Evolutionary conservation across 306 rosid species (phyloP).

Genomic region (Trifolium repens): DNA sequence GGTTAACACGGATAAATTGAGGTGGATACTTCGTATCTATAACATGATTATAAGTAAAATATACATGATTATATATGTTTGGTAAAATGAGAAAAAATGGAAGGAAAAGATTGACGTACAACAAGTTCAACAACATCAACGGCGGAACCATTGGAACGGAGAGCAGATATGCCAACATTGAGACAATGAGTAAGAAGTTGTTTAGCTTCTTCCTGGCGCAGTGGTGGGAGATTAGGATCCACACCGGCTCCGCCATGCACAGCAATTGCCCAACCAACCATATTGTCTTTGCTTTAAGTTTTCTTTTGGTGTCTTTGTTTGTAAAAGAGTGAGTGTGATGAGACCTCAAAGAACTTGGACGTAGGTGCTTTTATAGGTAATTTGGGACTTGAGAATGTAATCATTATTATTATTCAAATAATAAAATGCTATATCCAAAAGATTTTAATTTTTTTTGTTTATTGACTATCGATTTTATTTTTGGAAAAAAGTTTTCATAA

Average conservation of each 20-base stretch:
- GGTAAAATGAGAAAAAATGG: too few species aligned
- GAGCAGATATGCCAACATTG: slow-evolving; percentile 81
- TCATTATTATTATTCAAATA: too few species aligned
- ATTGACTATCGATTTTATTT: too few species aligned
- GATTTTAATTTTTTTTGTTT: too few species aligned
- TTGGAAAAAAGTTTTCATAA: too few species aligned
- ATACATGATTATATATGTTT: too few species aligned
- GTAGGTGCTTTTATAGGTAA: not conserved
- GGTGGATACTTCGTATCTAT: too few species aligned
- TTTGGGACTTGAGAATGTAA: not conserved
- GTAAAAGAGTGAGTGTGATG: not conserved
- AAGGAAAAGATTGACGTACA: slow-evolving; percentile 49
- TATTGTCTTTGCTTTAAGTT: not conserved
- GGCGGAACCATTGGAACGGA: slow-evolving; percentile 74
- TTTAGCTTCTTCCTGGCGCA: slow-evolving; percentile 85
- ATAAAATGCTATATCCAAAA: too few species aligned
- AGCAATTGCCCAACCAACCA: slow-evolving; percentile 91
- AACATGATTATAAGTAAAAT: not conserved
- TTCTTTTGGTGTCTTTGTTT: not conserved
- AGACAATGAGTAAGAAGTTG: slow-evolving; percentile 83
- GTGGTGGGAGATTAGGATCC: slow-evolving; percentile 85
- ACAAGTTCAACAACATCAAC: slow-evolving; percentile 92
- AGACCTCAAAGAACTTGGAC: not conserved
- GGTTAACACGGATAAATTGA: too few species aligned
- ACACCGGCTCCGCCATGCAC: slow-evolving; percentile 99